Base-by-base conservation (phyloP, 2,329 filamentous ascomycete genomes). In the Plenodomus lindquistii region DNA sequence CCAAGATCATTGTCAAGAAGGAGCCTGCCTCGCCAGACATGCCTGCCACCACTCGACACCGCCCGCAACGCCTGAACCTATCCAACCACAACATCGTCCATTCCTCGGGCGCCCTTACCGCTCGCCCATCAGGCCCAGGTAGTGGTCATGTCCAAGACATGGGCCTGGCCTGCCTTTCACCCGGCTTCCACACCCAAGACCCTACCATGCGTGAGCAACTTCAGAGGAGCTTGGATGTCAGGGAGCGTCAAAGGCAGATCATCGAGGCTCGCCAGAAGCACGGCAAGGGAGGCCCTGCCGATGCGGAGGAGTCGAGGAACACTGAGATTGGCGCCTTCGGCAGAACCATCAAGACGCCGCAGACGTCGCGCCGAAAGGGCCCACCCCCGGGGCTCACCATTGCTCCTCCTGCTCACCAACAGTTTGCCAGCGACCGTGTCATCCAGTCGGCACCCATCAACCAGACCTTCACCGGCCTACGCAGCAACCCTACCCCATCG, bases 121-220 rank as follows among this genome's bases (percentile, higher is more conserved):
- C 85, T 42, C 85, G 91, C 34, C 87, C 91, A 21, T 83, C 87
- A 1, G 82, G 79, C 17, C 84, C 90, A 60, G 90, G 95, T 52
- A 81, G 76, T 49, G 81, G 81, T 38, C 89, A 82, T 36, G 93
- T 97, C 67, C 91, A 96, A 64, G 91, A 97, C 73, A 89, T 97
- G 20, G 94, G 94, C 48, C 81, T 97, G 47, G 93, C 93, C 36
- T 99, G 94, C 66, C 79, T 99, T 46, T 97, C 94, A 2, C 94
- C 94, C 0, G 94, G 94, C 44, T 97, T 99, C 66, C 86, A 95
- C 59, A 97, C 94, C 15, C 89, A 97, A 63, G 91, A 99, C 73
- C 93, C 94, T n/a, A 83, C 88, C 17, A 95, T 97, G 91, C 87
- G 94, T 68, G 91, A 96, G 73, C 92, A 97, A 73, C 78, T 99